Percentiles rank a stretch among this genome's conserved stretches.
Conservation (phyloP, 805 yeast genomes). For the Metschnikowia anglica region DNA sequence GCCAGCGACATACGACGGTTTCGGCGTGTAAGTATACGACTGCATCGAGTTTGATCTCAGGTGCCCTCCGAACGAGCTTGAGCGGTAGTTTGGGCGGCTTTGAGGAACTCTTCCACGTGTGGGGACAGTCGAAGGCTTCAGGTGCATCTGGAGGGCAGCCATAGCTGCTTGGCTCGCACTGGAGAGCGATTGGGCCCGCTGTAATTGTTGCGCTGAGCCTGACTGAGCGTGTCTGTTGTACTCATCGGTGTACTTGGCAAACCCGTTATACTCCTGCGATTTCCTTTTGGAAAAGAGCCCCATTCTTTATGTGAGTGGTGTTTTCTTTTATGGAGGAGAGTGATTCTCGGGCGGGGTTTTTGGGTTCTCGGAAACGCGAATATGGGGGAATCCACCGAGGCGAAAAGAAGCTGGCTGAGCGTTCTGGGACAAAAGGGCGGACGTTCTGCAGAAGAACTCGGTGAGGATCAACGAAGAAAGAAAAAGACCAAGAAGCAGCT, state of each 20-base stretch:
- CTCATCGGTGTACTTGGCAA: constrained; percentile 33
- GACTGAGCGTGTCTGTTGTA: constrained; percentile 21
- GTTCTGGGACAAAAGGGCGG: too few relatives aligned
- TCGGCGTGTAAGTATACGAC: constrained; percentile 39
- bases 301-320: constrained; percentile 4
- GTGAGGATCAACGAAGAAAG: too few relatives aligned
- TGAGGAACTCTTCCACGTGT: background rate
- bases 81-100: constrained; percentile 1
- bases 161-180: constrained; percentile 43
- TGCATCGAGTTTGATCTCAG: constrained; percentile 34
- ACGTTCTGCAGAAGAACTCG: too few relatives aligned
- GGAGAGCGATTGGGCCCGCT: constrained; percentile 27
- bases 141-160: constrained; percentile 40
- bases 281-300: constrained; percentile 14
- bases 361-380: too few relatives aligned
- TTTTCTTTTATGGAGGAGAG: background rate
- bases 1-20: constrained; percentile 39
- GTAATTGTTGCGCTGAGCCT: constrained; percentile 20
- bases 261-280: constrained; percentile 31
- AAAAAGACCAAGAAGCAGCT: too few relatives aligned
- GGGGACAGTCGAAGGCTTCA: constrained; percentile 12
- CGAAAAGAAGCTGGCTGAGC: too few relatives aligned
- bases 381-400: too few relatives aligned
- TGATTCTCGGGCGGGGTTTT: background rate
- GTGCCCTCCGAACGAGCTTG: constrained; percentile 23